Base-by-base conservation (phyloP, 2,329 filamentous ascomycete genomes). In the Myriosclerotinia duriaeana region DNA sequence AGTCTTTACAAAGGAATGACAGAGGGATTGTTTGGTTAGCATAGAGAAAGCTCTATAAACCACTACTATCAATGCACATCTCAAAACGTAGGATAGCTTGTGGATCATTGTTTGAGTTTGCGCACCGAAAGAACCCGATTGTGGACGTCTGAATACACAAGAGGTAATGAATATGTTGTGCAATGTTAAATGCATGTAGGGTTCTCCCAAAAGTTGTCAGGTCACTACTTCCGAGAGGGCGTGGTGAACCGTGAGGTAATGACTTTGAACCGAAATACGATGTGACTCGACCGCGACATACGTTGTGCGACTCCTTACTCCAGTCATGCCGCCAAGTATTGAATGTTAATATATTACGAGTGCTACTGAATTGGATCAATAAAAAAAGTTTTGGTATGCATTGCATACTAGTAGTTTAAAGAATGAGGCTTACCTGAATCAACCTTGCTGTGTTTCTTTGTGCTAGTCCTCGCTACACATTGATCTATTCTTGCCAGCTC, bases 1-100 rank as follows among this genome's bases (percentile, higher is more conserved):
- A 38, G 44, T 22, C 58, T 61, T 50, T 61, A 61, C 58, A 50
- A 60, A 38, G 38, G n/a, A 61, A 22, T 7, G n/a, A 61, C 8
- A 12, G 34, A 38, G 38, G 34, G 44, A 36, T 50, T 20, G 5
- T 3, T 14, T 50, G 2, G 14, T n/a, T 30, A 48, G 48, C 48
- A 50, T 11, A 22, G n/a, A 50, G 48, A 52, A 61, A 50, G 7
- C 30, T 61, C 44, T 61, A 40, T 50, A 50, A 50, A 26, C 8
- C 5, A 38, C 44, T 50, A 20, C n/a, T 38, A 22, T 17, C n/a
- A 22, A 48, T 36, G 44, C 30, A 61, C 50, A n/a, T 12, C 58
- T 50, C 58, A 3, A 60, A 50, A 8, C 38, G 12, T 20, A 50
- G 20, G 30, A 40, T 36, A 20, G 30, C 34, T 40, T 50, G 58